phyloP scores from a whole-genome alignment of 805 yeast species.

The Lachancea lanzarotensis region DNA sequence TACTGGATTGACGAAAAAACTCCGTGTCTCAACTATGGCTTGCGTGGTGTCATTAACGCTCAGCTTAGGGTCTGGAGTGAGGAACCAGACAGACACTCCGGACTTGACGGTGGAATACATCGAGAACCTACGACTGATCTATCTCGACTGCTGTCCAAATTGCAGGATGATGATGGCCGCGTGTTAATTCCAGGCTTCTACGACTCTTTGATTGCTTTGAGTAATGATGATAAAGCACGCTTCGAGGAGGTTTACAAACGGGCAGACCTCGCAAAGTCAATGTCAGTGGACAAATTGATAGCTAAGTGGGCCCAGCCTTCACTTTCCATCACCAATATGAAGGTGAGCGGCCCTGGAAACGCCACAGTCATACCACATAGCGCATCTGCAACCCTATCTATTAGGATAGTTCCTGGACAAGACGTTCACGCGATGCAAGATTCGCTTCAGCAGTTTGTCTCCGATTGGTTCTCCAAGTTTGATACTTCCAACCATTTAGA shows the following conservation, averaged over 20 bases:
- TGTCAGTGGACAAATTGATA: conserved; percentile 47
- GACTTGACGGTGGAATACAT: conserved; percentile 90
- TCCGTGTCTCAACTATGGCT: conserved; percentile 91
- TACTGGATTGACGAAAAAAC: conserved; percentile 87
- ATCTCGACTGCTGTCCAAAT: conserved; percentile 59
- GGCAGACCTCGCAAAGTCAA: conserved; percentile 27
- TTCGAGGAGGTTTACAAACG: conserved; percentile 54
- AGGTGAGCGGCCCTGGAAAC: conserved; percentile 85
- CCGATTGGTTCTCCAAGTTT: conserved; percentile 41
- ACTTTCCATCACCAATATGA: conserved; percentile 73
- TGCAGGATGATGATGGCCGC: conserved; percentile 50
- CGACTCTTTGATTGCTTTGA: conserved; percentile 54
- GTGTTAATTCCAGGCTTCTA: conserved; percentile 65
- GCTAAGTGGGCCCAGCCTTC: conserved; percentile 90
- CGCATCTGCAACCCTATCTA: conserved; percentile 70
- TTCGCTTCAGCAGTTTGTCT: conserved; percentile 43
- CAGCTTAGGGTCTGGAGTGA: conserved; percentile 65
- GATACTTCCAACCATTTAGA: conserved; percentile 55
- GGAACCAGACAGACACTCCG: conserved; percentile 87
- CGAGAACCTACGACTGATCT: conserved; percentile 87
- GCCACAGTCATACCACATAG: conserved; percentile 82
- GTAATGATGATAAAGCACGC: conserved; percentile 49
- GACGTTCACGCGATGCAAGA: conserved; percentile 52
- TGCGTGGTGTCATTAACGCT: conserved; percentile 84
- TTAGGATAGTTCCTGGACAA: conserved; percentile 88